Evolutionary conservation across 1,284 basidiomycete species (phyloP), one percentile per base, ranked within the genome.

Genomic region (Trichosporon sp.): DNA sequence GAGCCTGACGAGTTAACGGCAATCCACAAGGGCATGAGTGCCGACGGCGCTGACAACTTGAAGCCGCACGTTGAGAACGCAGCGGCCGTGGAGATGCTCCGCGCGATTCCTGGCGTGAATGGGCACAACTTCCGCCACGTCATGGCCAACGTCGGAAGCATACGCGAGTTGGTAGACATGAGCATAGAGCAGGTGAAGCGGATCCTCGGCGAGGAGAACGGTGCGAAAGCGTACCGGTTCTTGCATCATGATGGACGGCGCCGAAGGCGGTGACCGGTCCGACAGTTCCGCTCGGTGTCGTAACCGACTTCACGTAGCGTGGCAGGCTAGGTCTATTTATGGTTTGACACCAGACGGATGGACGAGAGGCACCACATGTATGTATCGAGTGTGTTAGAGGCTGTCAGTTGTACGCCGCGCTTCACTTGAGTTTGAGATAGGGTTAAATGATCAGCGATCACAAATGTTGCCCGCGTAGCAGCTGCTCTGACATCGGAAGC

Each of bases 121-220:
- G 86, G 86, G 52, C 92, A 93, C 82, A 96, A 95, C 74, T 85
- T 89, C 64, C 87, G 89, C 69, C 88, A 91, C 78, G 87, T 98
- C 60, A 91, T 90, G 88, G 86, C 84, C 68, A 88, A 87, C 71
- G 89, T 95, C 10, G 81, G 83, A 64, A 92, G 86, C 74, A 84
- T 98, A 31, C 83, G 86, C 56, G 88, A 89, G 76, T 79, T 98
- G 57, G 92, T 90, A 70, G 86, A 85, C 69, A 81, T 95, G 82
- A 78, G 74, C 36, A 72, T 87, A 66, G 78, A 82, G 62, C 83
- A 86, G 66, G 83, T 97, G 58, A 87, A 91, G 78, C 86, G 84
- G 23, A 83, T 95, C 25, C 79, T 98, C 54, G 95, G 95, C 2
- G 85, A 85, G 19, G 92, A 92, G 71, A 88, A 89, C 0, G 94